Evolutionary conservation across 139 green algal genomes (phyloP), one percentile per base, ranked within the genome.

Genomic region (Picochlorum sp.): DNA sequence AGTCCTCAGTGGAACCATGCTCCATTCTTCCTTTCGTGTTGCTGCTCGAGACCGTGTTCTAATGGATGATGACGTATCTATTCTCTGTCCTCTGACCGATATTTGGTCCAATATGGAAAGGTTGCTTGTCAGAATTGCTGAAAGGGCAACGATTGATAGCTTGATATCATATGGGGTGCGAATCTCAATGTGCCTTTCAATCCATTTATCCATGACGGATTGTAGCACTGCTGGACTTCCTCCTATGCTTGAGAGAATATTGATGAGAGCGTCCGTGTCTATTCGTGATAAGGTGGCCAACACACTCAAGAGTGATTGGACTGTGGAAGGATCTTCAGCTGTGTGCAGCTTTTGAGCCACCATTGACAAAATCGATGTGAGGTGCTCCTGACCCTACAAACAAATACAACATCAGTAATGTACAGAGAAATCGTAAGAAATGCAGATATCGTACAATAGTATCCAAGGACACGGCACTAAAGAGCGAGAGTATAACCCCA

Each of bases 161-260:
- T 83, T 83, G 57, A 87, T 89, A 30, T 82, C 60, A 52, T 84
- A 84, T n/a, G 41, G 37, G 1, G 71, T 78, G 14, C 68, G 47
- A 11, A 90, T 68, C 65, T 88, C 82, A 3, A 77, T 68, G 16
- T 81, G 73, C 5, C 80, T 68, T 62, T 88, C 72, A 44, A 67
- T 71, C 77, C 83, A 84, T 50, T 79, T 60, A 6, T 62, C 37
- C 71, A 88, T 67, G 26, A 81, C 67, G 20, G 57, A 21, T n/a
- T 58, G 24, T 26, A 75, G 10, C 23, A 57, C 69, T 20, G 66
- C 51, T 23, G 15, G 28, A 15, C 49, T 16, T 49, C 59, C 66
- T 41, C 21, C 20, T 13, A 55, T 74, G 61, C 14, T 38, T 16
- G 73, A 67, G 8, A 87, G 63, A 66, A 71, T 73, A 62, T 83